A percentile compares a stretch with the other conserved stretches of the same genome.
Evolutionary conservation across 78 protist species (phyloP).

Genomic region (Carpediemonas membranifera): DNA sequence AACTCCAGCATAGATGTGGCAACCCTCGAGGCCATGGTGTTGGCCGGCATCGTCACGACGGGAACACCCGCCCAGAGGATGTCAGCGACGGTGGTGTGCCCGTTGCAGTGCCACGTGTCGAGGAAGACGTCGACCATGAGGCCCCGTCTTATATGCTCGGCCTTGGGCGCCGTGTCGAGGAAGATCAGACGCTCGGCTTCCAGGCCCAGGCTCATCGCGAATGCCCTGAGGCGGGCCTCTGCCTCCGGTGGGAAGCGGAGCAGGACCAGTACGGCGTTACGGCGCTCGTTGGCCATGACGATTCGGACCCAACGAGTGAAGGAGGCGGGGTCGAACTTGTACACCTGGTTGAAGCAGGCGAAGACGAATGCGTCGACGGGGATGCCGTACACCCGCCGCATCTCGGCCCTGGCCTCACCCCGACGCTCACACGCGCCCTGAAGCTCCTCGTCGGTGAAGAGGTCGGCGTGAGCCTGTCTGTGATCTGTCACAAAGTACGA

Average conservation of each 20-base stretch:
- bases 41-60: not conserved
- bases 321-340: slow-evolving; percentile 5
- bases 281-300: no score
- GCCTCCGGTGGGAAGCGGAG: slow-evolving; percentile 3
- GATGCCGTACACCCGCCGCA: not conserved
- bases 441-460: not conserved
- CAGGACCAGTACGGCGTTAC: not conserved
- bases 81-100: not conserved
- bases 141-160: not conserved
- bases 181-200: not conserved
- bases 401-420: not conserved
- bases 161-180: not conserved
- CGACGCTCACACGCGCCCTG: not conserved
- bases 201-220: not conserved
- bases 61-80: not conserved
- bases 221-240: not conserved
- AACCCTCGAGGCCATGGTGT: not conserved
- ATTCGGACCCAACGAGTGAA: no score
- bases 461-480: not conserved
- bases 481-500: slow-evolving; percentile 12
- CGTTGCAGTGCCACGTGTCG: slow-evolving; percentile 9
- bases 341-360: slow-evolving; percentile 14
- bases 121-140: not conserved
- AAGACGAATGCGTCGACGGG: not conserved
- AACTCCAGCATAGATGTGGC: not conserved